Conservation (phyloP, 257 asterid species). For the Gentiana dahurica region DNA sequence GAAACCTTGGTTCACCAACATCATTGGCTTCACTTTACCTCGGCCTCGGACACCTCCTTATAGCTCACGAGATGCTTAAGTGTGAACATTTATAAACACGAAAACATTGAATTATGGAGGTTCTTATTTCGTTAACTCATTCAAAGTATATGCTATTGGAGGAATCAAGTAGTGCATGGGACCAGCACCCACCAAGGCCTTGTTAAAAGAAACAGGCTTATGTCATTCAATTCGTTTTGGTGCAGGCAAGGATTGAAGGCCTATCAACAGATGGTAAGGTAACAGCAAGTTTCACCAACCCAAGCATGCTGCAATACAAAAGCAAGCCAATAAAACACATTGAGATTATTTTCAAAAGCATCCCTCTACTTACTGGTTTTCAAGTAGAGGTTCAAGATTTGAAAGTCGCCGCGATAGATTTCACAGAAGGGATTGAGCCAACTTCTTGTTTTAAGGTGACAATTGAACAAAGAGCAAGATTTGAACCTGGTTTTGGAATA, state of each 20-base stretch:
- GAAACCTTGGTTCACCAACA: too few species aligned
- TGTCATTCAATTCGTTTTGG: neutral
- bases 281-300: conserved; percentile 30
- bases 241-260: conserved; percentile 46
- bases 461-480: conserved; percentile 48
- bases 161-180: too few species aligned
- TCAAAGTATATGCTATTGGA: too few species aligned
- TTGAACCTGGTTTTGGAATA: conserved; percentile 33
- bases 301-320: conserved; percentile 46
- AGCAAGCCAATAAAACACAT: conserved; percentile 27
- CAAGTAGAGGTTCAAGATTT: conserved; percentile 42
- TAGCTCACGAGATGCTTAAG: too few species aligned
- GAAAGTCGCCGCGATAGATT: conserved; percentile 21
- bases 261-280: conserved; percentile 30
- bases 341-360: conserved; percentile 24
- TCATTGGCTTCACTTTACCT: too few species aligned
- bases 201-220: too few species aligned
- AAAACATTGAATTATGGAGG: too few species aligned
- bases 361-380: conserved; percentile 43
- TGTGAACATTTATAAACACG: too few species aligned
- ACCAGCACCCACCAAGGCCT: too few species aligned
- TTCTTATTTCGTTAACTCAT: too few species aligned
- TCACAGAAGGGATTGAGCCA: conserved; percentile 30
- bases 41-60: too few species aligned
- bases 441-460: conserved; percentile 28